phyloP scores from a whole-genome alignment of 495 filamentous ascomycete genomes.

The Usnea hakonensis region DNA sequence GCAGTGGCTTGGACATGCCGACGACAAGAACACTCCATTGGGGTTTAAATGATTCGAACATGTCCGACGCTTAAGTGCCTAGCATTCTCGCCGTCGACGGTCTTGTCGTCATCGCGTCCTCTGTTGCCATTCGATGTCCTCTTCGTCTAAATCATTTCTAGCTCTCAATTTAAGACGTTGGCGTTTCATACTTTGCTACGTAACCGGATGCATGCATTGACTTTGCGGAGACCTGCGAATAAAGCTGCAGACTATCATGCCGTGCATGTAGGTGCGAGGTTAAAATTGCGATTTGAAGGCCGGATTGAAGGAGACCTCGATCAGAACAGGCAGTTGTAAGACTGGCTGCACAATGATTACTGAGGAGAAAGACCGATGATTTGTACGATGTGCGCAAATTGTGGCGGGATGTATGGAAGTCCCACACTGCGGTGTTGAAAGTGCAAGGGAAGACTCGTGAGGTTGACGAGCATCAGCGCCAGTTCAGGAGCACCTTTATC shows the following conservation, averaged over 20 bases:
- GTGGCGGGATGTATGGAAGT: not conserved
- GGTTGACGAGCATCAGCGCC: not conserved
- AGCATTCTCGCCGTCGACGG: not conserved
- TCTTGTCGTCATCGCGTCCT: not conserved
- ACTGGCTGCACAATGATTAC: not conserved
- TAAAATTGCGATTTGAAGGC: not conserved
- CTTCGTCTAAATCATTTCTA: not conserved
- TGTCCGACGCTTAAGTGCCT: not conserved
- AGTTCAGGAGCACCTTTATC: not conserved
- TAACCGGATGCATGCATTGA: not conserved
- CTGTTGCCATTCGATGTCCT: not conserved
- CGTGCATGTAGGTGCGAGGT: not conserved
- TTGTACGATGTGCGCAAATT: not conserved
- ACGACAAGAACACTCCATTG: not conserved
- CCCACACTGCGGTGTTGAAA: not conserved
- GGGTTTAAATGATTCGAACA: not conserved
- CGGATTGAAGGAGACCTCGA: not conserved
- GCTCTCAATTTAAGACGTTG: not conserved
- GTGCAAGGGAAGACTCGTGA: not conserved
- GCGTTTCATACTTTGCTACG: not conserved
- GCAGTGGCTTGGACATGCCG: not conserved
- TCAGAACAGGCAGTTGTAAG: not conserved
- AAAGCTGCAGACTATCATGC: not conserved
- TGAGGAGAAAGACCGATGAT: not conserved
- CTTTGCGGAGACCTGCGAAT: not conserved